A percentile compares a stretch with the other conserved stretches of the same genome.
Evolutionary conservation across 1,139 yeast genomes (phyloP).

Genomic region (Nadsonia commutata): DNA sequence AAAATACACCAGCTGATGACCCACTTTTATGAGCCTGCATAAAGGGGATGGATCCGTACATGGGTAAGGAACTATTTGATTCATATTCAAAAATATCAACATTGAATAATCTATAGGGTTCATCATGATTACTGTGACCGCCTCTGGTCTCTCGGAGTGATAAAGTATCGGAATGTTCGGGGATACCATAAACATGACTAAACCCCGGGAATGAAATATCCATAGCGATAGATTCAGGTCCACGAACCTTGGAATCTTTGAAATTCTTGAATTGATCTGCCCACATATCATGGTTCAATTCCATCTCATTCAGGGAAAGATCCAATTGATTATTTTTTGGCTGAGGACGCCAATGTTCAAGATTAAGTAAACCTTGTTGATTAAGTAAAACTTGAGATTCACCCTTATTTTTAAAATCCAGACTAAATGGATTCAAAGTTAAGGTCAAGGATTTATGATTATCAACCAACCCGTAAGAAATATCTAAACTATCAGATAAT

Average conservation of each 20-base stretch:
- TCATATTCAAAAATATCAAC: slow-evolving; percentile 94
- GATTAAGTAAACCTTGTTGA: slow-evolving; percentile 51
- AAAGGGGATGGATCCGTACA: slow-evolving; percentile 92
- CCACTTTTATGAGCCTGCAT: slow-evolving; percentile 53
- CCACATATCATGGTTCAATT: slow-evolving; percentile 22
- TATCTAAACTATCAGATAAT: background rate
- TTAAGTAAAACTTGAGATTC: slow-evolving; percentile 43
- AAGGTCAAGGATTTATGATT: slow-evolving; percentile 24
- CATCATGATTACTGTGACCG: slow-evolving; percentile 27
- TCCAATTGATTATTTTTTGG: slow-evolving; percentile 10
- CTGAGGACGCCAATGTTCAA: slow-evolving; percentile 57
- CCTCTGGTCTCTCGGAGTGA: slow-evolving; percentile 30
- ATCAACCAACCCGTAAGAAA: background rate
- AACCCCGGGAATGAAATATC: slow-evolving; percentile 56
- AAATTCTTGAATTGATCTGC: slow-evolving; percentile 32
- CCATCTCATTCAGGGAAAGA: slow-evolving; percentile 12
- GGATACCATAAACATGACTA: slow-evolving; percentile 70
- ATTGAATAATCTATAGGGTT: slow-evolving; percentile 77
- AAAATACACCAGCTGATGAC: slow-evolving; percentile 61
- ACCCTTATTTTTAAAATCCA: slow-evolving; percentile 34
- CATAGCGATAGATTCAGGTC: slow-evolving; percentile 80
- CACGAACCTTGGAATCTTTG: slow-evolving; percentile 51
- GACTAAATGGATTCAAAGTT: slow-evolving; percentile 34
- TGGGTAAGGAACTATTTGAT: slow-evolving; percentile 63
- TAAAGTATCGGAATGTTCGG: slow-evolving; percentile 83